Percentiles rank a stretch among this genome's conserved stretches.
Evolutionary conservation across 2,329 filamentous ascomycete species (phyloP).

Genomic region (Dactylellina drechsleri): DNA sequence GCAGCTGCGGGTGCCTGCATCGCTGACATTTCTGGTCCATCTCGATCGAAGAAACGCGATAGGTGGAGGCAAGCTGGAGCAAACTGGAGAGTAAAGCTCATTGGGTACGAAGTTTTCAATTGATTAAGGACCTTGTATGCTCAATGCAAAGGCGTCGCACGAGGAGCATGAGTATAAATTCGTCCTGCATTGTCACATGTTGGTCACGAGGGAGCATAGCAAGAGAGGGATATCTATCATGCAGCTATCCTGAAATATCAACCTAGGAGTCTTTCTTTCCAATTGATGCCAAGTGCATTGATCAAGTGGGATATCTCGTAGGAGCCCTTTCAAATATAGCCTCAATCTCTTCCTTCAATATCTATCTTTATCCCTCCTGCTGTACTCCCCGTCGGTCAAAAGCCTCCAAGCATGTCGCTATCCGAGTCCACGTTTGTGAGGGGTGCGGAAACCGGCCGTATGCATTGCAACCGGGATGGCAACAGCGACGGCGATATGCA

Average conservation of each 20-base stretch:
- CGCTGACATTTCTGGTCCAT: slow-evolving; percentile 20
- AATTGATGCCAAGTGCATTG: slow-evolving; percentile 25
- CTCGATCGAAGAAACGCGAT: slow-evolving; percentile 13
- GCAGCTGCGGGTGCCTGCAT: slow-evolving; percentile 54
- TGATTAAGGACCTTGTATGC: no score
- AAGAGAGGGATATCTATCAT: slow-evolving; percentile 1
- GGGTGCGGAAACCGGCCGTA: neutral
- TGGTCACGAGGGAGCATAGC: slow-evolving; percentile 27
- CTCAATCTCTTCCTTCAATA: neutral
- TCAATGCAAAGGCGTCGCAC: slow-evolving; percentile 1
- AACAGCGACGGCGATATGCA: neutral
- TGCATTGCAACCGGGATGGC: neutral
- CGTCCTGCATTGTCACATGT: slow-evolving; percentile 44
- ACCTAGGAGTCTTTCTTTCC: neutral
- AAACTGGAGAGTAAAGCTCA: slow-evolving; percentile 1
- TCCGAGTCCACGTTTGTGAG: neutral
- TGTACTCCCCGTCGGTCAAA: neutral
- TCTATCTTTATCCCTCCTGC: neutral
- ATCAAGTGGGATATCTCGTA: neutral
- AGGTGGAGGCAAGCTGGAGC: neutral
- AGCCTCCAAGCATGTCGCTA: slow-evolving; percentile 18
- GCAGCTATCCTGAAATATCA: slow-evolving; percentile 28
- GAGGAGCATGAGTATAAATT: slow-evolving; percentile 39
- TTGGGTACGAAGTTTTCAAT: neutral
- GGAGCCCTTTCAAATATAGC: slow-evolving; percentile 16